Evolutionary conservation across 176 grass and related monocot genomes (phyloP).

Genomic region (Olyra latifolia): DNA sequence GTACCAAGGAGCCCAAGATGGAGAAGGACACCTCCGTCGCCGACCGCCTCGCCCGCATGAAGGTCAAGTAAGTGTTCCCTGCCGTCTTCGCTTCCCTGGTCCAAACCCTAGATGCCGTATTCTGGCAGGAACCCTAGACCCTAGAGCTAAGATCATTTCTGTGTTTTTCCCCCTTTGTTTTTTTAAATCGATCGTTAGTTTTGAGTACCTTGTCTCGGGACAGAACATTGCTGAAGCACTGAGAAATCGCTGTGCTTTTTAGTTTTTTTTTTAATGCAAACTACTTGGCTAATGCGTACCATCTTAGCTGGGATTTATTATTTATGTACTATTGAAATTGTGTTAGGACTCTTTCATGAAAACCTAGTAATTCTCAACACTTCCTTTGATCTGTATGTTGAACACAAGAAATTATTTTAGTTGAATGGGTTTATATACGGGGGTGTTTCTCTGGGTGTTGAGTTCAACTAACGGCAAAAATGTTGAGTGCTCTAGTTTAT

Average conservation of each 20-base stretch:
- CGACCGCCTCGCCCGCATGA: conserved; percentile 96
- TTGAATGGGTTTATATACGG: neutral
- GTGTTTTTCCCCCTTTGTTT: neutral
- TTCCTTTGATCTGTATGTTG: neutral
- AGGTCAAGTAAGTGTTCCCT: conserved; percentile 74
- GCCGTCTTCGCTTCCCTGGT: neutral
- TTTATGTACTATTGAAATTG: neutral
- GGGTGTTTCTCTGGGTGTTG: neutral
- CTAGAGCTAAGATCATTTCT: conserved; percentile 17
- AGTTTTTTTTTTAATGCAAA: neutral
- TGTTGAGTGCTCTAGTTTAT: neutral
- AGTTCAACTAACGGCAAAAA: neutral
- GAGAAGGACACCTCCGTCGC: conserved; percentile 99
- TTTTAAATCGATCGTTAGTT: neutral
- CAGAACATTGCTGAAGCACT: neutral
- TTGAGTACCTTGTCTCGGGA: neutral
- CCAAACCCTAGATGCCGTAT: conserved; percentile 1
- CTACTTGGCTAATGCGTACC: neutral
- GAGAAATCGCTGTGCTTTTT: neutral
- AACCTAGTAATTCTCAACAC: neutral
- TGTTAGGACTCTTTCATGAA: neutral
- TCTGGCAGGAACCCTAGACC: conserved; percentile 16
- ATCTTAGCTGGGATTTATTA: neutral
- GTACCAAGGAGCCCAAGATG: conserved; percentile 99
- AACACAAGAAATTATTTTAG: neutral